Conservation (phyloP, 768 basidiomycete genomes). For the Tricholoma matsutake region DNA sequence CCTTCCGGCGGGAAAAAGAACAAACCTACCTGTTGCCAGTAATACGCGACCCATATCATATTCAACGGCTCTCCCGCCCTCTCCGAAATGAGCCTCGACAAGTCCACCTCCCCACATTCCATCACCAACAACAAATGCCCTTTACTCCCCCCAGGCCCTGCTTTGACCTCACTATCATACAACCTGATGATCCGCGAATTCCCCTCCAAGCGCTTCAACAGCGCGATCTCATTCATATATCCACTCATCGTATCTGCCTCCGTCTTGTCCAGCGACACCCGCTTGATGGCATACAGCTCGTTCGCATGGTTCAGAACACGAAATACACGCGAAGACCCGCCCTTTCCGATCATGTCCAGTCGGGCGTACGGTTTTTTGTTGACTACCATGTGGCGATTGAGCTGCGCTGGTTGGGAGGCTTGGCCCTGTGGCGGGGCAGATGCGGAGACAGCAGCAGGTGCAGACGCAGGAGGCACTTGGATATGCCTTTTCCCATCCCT, state of each 20-base stretch:
- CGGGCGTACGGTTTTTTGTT: slow-evolving; percentile 84
- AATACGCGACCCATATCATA: slow-evolving; percentile 92
- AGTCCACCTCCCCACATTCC: slow-evolving; percentile 95
- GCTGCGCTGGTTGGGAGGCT: slow-evolving; percentile 28
- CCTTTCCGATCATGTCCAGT: slow-evolving; percentile 87
- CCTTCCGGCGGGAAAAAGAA: not conserved
- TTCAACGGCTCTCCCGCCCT: slow-evolving; percentile 82
- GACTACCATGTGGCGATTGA: slow-evolving; percentile 46
- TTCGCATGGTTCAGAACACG: slow-evolving; percentile 76
- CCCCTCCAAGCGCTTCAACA: slow-evolving; percentile 91
- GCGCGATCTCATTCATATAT: slow-evolving; percentile 94
- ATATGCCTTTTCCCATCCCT: slow-evolving; percentile 32
- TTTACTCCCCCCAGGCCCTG: slow-evolving; percentile 65
- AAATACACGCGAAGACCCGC: slow-evolving; percentile 94
- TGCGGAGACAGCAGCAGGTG: slow-evolving; percentile 22
- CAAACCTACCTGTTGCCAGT: slow-evolving; percentile 87
- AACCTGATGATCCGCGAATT: slow-evolving; percentile 90
- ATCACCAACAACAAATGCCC: slow-evolving; percentile 83
- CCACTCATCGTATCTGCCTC: slow-evolving; percentile 87
- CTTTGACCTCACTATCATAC: slow-evolving; percentile 86
- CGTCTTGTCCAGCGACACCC: slow-evolving; percentile 84
- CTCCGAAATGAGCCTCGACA: slow-evolving; percentile 80
- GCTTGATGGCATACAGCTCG: slow-evolving; percentile 88
- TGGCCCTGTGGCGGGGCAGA: not conserved
- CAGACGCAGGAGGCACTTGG: slow-evolving; percentile 33